A percentile compares a stretch with the other conserved stretches of the same genome.
These are phyloP conservation scores for Rachicladosporium sp. DNA, from an alignment of 2,329 filamentous ascomycete genomes.

Conservation along the genomic window DNA sequence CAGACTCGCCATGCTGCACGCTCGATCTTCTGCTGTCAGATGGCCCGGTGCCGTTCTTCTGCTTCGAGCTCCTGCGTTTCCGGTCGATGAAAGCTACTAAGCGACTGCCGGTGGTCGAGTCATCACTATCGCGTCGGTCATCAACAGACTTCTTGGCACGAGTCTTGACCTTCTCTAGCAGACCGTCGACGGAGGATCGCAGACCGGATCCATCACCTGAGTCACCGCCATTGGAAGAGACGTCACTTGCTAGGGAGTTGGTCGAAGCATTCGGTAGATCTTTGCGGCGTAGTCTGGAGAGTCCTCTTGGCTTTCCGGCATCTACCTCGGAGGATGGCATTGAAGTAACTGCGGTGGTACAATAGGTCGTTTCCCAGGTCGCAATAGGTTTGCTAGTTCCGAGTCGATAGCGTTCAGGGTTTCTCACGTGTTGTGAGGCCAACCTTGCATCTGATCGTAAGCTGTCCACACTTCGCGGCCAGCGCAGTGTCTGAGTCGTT, in stretches of 20 bases:
- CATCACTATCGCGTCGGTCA: constrained; percentile 28
- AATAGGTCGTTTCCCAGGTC: too few species aligned
- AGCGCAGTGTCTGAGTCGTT: too few species aligned
- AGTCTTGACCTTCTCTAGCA: constrained; percentile 27
- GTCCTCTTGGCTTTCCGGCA: too few species aligned
- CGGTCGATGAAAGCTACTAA: constrained; percentile 36
- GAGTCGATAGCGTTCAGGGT: too few species aligned
- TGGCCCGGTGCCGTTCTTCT: constrained; percentile 11
- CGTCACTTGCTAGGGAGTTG: constrained; percentile 16
- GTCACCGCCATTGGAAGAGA: constrained; percentile 7
- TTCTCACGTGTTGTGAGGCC: too few species aligned
- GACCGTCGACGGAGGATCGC: constrained; percentile 26
- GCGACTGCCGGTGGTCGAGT: constrained; percentile 25
- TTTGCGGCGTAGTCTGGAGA: too few species aligned
- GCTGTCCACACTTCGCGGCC: too few species aligned
- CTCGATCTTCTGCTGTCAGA: constrained; percentile 8
- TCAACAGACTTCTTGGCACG: constrained; percentile 27
- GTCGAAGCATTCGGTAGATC: constrained; percentile 14
- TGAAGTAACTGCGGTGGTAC: too few species aligned
- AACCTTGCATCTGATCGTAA: too few species aligned
- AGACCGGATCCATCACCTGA: constrained; percentile 13
- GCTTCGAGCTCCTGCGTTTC: constrained; percentile 14
- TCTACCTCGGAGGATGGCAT: too few species aligned
- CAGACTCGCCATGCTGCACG: constrained; percentile 22
- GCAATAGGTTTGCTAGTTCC: too few species aligned